phyloP scores from a whole-genome alignment of 1,284 basidiomycete genomes.

The Vanrija pseudolonga region DNA sequence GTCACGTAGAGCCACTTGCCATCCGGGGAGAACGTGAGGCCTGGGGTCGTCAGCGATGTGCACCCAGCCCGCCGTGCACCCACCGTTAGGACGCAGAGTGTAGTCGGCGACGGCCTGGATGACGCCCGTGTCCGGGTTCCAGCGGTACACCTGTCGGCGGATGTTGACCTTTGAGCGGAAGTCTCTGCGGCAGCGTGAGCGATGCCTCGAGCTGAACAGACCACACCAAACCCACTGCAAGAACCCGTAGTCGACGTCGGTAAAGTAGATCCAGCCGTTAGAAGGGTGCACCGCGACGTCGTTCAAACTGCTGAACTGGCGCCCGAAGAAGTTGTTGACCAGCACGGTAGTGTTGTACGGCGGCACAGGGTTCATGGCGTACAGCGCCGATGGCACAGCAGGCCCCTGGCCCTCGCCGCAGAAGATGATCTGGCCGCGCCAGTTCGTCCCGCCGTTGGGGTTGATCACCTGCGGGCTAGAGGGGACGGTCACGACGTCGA shows the following conservation, averaged over 20 bases:
- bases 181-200: slow-evolving; percentile 20
- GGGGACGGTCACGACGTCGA: slow-evolving; percentile 53
- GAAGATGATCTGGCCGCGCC: slow-evolving; percentile 59
- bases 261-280: slow-evolving; percentile 15
- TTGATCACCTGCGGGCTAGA: slow-evolving; percentile 60
- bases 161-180: slow-evolving; percentile 61
- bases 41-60: slow-evolving; percentile 47
- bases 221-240: slow-evolving; percentile 44
- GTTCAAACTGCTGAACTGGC: slow-evolving; percentile 77
- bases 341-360: slow-evolving; percentile 64
- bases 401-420: slow-evolving; percentile 63
- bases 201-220: too few species aligned
- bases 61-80: slow-evolving; percentile 10
- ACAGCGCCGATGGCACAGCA: slow-evolving; percentile 60
- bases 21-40: slow-evolving; percentile 65
- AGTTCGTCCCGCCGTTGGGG: slow-evolving; percentile 68
- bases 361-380: slow-evolving; percentile 60
- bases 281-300: slow-evolving; percentile 72
- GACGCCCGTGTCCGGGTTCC: slow-evolving; percentile 60
- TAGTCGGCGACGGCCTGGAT: slow-evolving; percentile 68
- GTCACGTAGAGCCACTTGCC: slow-evolving; percentile 62
- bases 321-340: slow-evolving; percentile 67
- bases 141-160: slow-evolving; percentile 69
- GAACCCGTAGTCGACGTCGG: slow-evolving; percentile 57
- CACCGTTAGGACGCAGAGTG: slow-evolving; percentile 52